Percentiles rank a stretch among this genome's conserved stretches.
phyloP scores from a whole-genome alignment of 306 rosid genomes.

The Vigna hirtella region DNA sequence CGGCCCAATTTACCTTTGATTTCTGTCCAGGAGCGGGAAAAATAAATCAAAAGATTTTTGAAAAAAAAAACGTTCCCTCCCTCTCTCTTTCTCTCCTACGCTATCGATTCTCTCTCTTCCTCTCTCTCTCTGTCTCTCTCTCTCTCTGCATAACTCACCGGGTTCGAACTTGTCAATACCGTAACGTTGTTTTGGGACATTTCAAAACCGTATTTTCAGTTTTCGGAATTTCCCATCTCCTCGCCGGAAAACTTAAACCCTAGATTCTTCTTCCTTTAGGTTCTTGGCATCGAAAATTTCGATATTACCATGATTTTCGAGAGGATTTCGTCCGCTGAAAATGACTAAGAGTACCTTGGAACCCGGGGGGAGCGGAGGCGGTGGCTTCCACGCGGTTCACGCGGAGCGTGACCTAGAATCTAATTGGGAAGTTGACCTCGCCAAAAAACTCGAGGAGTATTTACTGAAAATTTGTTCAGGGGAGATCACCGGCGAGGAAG shows the following conservation, averaged over 20 bases:
- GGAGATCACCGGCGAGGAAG: slow-evolving; percentile 69
- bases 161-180: slow-evolving; percentile 35
- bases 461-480: slow-evolving; percentile 86
- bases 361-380: slow-evolving; percentile 46
- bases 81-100: not conserved
- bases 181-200: slow-evolving; percentile 18
- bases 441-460: slow-evolving; percentile 83
- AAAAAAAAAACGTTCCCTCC: not conserved
- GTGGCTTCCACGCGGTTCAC: slow-evolving; percentile 70
- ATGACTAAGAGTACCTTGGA: slow-evolving; percentile 65
- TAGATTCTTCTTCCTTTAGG: slow-evolving; percentile 40
- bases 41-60: slow-evolving; percentile 40
- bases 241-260: slow-evolving; percentile 46
- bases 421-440: slow-evolving; percentile 98
- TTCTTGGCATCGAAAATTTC: slow-evolving; percentile 22
- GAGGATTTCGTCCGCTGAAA: slow-evolving; percentile 20
- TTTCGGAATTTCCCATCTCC: not conserved
- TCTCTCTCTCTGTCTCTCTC: not conserved
- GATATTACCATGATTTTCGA: slow-evolving; percentile 39
- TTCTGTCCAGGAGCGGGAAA: slow-evolving; percentile 62
- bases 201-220: slow-evolving; percentile 24
- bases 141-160: slow-evolving; percentile 4
- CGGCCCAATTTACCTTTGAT: slow-evolving; percentile 4
- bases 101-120: not conserved
- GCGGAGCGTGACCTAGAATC: slow-evolving; percentile 89